Percentiles rank a stretch among this genome's conserved stretches.
Evolutionary conservation across 1,139 yeast genomes (phyloP).

Genomic region (Hanseniaspora sp.): DNA sequence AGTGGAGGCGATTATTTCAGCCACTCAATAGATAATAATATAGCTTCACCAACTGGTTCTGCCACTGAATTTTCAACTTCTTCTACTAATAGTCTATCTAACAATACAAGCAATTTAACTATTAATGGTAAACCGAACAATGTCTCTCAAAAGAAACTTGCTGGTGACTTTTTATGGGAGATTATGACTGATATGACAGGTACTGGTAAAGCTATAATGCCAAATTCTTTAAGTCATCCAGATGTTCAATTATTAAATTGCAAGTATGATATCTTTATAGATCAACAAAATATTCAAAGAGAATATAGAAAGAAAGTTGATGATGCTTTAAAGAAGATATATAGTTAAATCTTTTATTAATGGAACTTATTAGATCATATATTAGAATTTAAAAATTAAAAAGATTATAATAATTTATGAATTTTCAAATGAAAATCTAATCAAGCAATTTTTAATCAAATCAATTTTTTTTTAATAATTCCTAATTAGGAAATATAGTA

Average conservation of each 20-base stretch:
- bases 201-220: constrained; percentile 66
- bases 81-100: constrained; percentile 46
- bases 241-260: constrained; percentile 62
- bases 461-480: too few relatives aligned
- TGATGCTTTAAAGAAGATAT: constrained; percentile 32
- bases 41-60: constrained; percentile 15
- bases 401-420: too few relatives aligned
- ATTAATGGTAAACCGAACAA: constrained; percentile 18
- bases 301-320: constrained; percentile 64
- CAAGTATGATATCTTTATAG: constrained; percentile 75
- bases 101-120: constrained; percentile 30
- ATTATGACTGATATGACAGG: constrained; percentile 79
- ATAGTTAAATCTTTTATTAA: background rate
- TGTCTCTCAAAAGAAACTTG: constrained; percentile 11
- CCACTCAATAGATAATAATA: background rate
- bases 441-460: too few relatives aligned
- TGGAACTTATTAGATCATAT: too few relatives aligned
- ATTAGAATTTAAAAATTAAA: too few relatives aligned
- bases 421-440: too few relatives aligned
- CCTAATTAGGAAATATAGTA: too few relatives aligned
- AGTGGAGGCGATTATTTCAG: constrained; percentile 19
- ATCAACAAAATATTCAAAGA: constrained; percentile 73
- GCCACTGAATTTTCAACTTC: constrained; percentile 23
- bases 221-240: constrained; percentile 45
- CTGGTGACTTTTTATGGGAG: constrained; percentile 65